phyloP scores from a whole-genome alignment of 2,329 filamentous ascomycete genomes.

The Fusarium globosum region DNA sequence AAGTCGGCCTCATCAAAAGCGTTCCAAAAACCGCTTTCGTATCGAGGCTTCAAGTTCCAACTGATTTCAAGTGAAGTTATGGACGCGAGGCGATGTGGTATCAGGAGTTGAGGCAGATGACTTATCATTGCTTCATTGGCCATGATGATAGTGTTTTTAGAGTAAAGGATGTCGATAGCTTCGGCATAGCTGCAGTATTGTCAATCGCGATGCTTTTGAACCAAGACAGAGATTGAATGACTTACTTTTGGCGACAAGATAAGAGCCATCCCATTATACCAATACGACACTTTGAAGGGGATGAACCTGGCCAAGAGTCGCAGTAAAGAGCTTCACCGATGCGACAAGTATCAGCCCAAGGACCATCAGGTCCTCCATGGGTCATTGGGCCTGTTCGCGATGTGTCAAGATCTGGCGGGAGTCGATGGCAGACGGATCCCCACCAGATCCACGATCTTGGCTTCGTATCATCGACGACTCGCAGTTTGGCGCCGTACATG shows the following conservation, averaged over 20 bases:
- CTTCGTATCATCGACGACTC: background rate
- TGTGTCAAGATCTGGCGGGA: background rate
- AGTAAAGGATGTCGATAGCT: background rate
- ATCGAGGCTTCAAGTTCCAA: background rate
- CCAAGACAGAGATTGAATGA: fast-evolving
- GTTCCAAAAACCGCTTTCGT: fast-evolving
- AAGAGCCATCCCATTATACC: background rate
- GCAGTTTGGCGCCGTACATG: background rate
- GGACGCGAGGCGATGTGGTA: background rate
- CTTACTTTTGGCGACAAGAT: background rate
- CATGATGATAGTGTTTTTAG: background rate
- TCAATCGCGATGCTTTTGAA: background rate
- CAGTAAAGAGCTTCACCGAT: background rate
- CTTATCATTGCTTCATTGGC: background rate
- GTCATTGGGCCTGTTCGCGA: background rate
- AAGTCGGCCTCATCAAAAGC: background rate
- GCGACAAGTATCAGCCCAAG: background rate
- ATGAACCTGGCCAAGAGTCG: background rate
- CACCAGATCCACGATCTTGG: background rate
- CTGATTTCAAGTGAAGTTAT: background rate
- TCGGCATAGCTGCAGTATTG: background rate
- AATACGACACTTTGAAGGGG: background rate
- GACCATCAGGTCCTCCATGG: background rate
- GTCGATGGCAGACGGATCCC: background rate
- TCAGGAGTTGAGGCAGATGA: background rate